These are phyloP conservation scores for Rhodotorula sp. DNA, from an alignment of 1,284 basidiomycete species.

Conservation along the genomic window DNA sequence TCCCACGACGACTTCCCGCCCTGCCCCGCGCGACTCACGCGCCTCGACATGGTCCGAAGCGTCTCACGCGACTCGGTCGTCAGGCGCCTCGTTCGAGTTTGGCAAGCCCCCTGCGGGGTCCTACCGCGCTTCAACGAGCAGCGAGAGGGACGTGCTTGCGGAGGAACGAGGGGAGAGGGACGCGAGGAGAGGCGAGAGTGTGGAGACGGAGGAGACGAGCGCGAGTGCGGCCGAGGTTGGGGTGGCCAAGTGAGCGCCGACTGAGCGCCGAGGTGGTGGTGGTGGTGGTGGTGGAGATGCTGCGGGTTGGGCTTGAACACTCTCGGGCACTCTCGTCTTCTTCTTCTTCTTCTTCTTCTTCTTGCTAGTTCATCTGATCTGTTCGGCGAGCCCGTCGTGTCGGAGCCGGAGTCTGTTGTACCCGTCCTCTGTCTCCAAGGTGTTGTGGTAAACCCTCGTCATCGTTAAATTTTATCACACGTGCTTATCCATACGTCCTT, in stretches of 20 bases:
- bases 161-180: not conserved
- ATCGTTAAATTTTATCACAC: too few relatives aligned
- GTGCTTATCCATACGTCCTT: too few relatives aligned
- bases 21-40: conserved; percentile 42
- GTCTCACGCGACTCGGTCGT: conserved; percentile 6
- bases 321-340: too few relatives aligned
- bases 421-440: too few relatives aligned
- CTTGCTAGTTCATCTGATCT: too few relatives aligned
- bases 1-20: conserved; percentile 44
- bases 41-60: conserved; percentile 21
- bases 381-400: too few relatives aligned
- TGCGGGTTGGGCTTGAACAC: too few relatives aligned
- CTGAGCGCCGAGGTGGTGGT: not conserved
- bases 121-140: not conserved
- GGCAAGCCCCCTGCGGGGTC: not conserved
- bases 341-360: too few relatives aligned
- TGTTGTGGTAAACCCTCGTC: too few relatives aligned
- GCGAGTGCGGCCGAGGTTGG: not conserved
- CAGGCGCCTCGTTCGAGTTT: conserved; percentile 11
- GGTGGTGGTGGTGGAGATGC: too few relatives aligned
- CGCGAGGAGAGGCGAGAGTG: not conserved
- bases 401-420: too few relatives aligned
- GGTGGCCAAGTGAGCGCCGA: not conserved
- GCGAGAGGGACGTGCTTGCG: not conserved
- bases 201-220: conserved; percentile 10